Percentiles rank a stretch among this genome's conserved stretches.
These are phyloP conservation scores for Cryphonectria japonica DNA, from an alignment of 2,329 filamentous ascomycete genomes.

Conservation along the genomic window DNA sequence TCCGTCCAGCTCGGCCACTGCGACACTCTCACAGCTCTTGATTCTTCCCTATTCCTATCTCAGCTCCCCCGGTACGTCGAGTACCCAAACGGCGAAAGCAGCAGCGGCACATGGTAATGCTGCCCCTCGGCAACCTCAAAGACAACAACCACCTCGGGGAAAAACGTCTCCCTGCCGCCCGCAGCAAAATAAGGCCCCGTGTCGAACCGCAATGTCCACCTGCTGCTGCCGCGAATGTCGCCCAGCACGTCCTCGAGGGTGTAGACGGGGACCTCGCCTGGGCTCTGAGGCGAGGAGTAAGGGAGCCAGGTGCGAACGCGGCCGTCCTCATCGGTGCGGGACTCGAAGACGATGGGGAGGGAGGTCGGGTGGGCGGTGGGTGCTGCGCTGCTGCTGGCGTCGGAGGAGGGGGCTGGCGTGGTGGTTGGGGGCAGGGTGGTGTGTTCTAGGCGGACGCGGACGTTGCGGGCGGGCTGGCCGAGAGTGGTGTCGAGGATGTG, in stretches of 20 bases:
- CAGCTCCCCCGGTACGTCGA: constrained; percentile 80
- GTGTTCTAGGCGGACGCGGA: constrained; percentile 68
- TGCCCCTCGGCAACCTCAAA: constrained; percentile 60
- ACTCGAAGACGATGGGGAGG: constrained; percentile 59
- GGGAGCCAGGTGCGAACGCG: constrained; percentile 72
- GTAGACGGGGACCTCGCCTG: constrained; percentile 61
- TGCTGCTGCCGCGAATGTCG: constrained; percentile 48
- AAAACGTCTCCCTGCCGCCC: constrained; percentile 59
- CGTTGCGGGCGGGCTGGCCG: constrained; percentile 68
- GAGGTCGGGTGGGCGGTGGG: constrained; percentile 39
- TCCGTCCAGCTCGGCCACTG: too few relatives aligned
- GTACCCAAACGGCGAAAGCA: constrained; percentile 80
- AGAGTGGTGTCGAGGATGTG: constrained; percentile 83
- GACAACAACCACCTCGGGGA: constrained; percentile 61
- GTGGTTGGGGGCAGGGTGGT: constrained; percentile 33
- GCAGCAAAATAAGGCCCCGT: constrained; percentile 71
- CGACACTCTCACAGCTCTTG: too few relatives aligned
- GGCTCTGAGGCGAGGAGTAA: constrained; percentile 53
- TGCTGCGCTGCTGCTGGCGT: constrained; percentile 34
- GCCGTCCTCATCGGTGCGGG: constrained; percentile 76
- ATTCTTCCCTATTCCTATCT: constrained; percentile 24
- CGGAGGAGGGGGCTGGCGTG: constrained; percentile 34
- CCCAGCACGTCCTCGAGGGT: constrained; percentile 60
- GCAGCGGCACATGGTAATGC: constrained; percentile 78
- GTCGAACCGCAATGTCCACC: constrained; percentile 75